Evolutionary conservation across 192 early-diverging fungal genomes (phyloP), one percentile per base, ranked within the genome.

Genomic region (Coemansia sp.): DNA sequence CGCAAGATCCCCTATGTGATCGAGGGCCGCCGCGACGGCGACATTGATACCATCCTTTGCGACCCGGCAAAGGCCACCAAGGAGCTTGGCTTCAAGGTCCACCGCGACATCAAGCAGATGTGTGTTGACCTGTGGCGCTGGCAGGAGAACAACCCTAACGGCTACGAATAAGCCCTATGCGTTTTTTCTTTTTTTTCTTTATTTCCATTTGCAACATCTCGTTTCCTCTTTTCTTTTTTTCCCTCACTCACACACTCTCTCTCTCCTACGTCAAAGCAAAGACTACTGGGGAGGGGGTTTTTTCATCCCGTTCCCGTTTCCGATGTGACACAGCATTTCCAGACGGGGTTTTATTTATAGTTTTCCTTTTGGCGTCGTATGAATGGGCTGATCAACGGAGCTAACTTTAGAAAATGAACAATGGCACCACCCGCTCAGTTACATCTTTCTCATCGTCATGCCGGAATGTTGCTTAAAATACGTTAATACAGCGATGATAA

Each of bases 1-100:
- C 85, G 87, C 53, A 77, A 87, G n/a, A 90, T 98, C 43, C 89
- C 91, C 36, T 91, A 89, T 49, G 73, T 82, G 55, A 66, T 89
- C 34, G 82, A 84, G 38, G 79, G 70, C 22, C 87, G 93, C 60
- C 89, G 94, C 34, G 50, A 85, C 41, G 94, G 94, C 34, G 94
- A 96, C 84, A 90, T 92, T n/a, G 89, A 85, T 48, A 84, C 89
- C 29, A 89, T 95, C 42, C 88, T 93, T 55, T 94, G 92, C 50
- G 86, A 92, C 59, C 91, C 93, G 35, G 36, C 83, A 62, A 83
- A 76, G 65, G 88, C 91, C 11, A 65, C 84, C 29, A 59, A 64
- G 17, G 87, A 81, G 67, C 78, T 92, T n/a, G 76, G 83, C 15
- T 92, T 91, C 84, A 81, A 78, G 56, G 89, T 90, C 25, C 74